phyloP scores from a whole-genome alignment of 2,329 filamentous ascomycete genomes.

The Xylariaceae sp. region DNA sequence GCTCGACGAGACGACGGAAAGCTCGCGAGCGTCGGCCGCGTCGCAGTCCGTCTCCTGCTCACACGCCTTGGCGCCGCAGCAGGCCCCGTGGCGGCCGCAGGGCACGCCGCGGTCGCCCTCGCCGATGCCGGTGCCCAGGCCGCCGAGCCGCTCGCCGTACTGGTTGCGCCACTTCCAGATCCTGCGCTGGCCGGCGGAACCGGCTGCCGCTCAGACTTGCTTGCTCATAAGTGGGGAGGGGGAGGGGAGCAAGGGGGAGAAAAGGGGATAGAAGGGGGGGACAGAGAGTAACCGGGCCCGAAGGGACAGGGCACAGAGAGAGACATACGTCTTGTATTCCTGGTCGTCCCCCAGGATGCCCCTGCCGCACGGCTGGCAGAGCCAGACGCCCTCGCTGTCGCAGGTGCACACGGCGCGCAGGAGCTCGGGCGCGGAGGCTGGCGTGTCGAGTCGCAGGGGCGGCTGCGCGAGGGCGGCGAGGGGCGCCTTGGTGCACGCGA shows the following conservation, averaged over 20 bases:
- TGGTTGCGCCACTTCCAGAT: slow-evolving; percentile 88
- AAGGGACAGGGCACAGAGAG: slow-evolving; percentile 1
- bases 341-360: slow-evolving; percentile 54
- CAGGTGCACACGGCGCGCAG: slow-evolving; percentile 48
- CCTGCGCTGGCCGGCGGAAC: slow-evolving; percentile 25
- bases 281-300: background rate
- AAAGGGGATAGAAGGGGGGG: background rate
- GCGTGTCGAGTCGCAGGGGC: slow-evolving; percentile 33
- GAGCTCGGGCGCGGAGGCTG: slow-evolving; percentile 49
- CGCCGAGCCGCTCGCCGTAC: slow-evolving; percentile 73
- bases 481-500: slow-evolving; percentile 64
- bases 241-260: background rate
- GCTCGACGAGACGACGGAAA: slow-evolving; percentile 9
- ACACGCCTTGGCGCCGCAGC: slow-evolving; percentile 67
- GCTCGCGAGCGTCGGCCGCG: slow-evolving; percentile 60
- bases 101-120: slow-evolving; percentile 83
- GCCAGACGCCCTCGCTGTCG: slow-evolving; percentile 58
- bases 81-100: slow-evolving; percentile 71
- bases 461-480: slow-evolving; percentile 47
- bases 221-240: slow-evolving; percentile 1
- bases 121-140: slow-evolving; percentile 78
- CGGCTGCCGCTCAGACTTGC: slow-evolving; percentile 4
- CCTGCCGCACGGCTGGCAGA: slow-evolving; percentile 77
- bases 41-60: slow-evolving; percentile 83
- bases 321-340: slow-evolving; percentile 48